phyloP scores from a whole-genome alignment of 106 monocot genomes.

The Dioscorea dumetorum region DNA sequence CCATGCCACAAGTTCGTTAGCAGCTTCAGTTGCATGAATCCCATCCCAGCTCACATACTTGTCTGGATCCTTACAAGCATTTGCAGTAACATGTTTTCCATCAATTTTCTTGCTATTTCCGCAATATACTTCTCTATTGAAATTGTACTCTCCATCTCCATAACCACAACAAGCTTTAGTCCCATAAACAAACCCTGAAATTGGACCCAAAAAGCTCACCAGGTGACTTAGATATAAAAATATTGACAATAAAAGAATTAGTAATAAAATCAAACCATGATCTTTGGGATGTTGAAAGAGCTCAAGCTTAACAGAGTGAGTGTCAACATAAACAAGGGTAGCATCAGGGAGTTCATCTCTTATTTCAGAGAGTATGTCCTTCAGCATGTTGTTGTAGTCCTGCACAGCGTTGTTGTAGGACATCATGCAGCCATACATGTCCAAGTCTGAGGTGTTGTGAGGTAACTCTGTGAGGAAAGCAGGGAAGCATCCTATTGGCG shows the following conservation, averaged over 20 bases:
- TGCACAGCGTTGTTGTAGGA: conserved; percentile 58
- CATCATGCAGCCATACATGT: conserved; percentile 56
- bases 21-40: conserved; percentile 78
- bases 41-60: conserved; percentile 94
- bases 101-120: conserved; percentile 62
- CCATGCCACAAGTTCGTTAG: conserved; percentile 41
- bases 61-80: conserved; percentile 54
- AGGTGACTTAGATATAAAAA: too few relatives aligned
- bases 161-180: conserved; percentile 75
- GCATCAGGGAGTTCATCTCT: conserved; percentile 23
- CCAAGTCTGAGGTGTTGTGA: conserved; percentile 33
- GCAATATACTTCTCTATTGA: conserved; percentile 40
- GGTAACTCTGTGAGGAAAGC: conserved; percentile 49
- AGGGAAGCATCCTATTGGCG: conserved; percentile 76
- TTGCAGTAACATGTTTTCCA: conserved; percentile 37
- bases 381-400: conserved; percentile 53
- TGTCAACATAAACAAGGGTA: conserved; percentile 52
- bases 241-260: too few relatives aligned
- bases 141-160: conserved; percentile 72
- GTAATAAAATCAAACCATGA: conserved; percentile 15
- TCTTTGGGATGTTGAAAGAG: conserved; percentile 43
- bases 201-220: not conserved
- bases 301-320: conserved; percentile 48
- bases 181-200: conserved; percentile 50
- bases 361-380: conserved; percentile 16